Conservation (phyloP, 768 basidiomycete genomes). For the Cystobasidium tubakii region DNA sequence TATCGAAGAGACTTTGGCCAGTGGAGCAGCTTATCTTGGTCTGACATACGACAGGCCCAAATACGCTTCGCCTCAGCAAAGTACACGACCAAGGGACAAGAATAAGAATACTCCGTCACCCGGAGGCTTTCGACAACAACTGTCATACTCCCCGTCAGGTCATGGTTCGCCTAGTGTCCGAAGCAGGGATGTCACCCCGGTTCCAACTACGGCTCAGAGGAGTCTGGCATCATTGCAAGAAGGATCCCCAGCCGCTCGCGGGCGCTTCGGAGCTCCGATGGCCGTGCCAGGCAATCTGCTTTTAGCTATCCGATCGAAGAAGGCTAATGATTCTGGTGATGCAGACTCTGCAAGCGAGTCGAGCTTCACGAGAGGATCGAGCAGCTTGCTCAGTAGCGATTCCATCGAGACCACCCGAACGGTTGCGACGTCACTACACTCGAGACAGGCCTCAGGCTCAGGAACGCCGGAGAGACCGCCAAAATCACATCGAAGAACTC, state of each 20-base stretch:
- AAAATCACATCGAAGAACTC: conserved; percentile 29
- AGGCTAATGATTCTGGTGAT: background rate
- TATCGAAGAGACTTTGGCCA: conserved; percentile 74
- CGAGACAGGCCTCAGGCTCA: background rate
- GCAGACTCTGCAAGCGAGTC: conserved; percentile 17
- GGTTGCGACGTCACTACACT: conserved; percentile 20
- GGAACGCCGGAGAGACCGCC: conserved; percentile 26
- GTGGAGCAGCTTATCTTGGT: conserved; percentile 55
- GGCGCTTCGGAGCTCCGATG: conserved; percentile 16
- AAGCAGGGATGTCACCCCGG: background rate
- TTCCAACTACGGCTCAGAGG: background rate
- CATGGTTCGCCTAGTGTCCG: background rate
- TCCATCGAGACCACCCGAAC: conserved; percentile 19
- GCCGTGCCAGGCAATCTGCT: conserved; percentile 8
- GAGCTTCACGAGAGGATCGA: conserved; percentile 3
- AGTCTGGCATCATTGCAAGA: conserved; percentile 3
- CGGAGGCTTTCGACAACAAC: background rate
- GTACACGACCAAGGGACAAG: conserved; percentile 18
- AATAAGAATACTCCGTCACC: conserved; percentile 27
- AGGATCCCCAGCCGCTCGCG: background rate
- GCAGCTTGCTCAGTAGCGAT: conserved; percentile 9
- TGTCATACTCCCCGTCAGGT: conserved; percentile 13
- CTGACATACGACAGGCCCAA: conserved; percentile 27
- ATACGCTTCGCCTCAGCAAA: conserved; percentile 39
- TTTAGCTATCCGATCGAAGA: background rate